Base-by-base conservation (phyloP, 2,329 filamentous ascomycete species). In the Aspergillus pseudoterreus region DNA sequence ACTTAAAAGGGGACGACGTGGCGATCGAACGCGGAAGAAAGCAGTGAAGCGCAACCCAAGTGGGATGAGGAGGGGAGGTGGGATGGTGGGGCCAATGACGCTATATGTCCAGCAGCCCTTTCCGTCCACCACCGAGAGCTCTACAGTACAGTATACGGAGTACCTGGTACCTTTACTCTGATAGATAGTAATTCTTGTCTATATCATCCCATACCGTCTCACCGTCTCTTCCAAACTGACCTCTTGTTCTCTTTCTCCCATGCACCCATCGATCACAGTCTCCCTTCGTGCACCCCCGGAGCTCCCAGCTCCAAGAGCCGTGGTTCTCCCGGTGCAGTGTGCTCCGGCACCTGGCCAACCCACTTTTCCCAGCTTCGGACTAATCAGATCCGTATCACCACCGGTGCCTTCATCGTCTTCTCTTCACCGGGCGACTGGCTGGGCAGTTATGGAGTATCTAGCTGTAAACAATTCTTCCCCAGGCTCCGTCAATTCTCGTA, bases 301-400 rank as follows among this genome's bases (percentile, higher is more conserved):
- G 21, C 39, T 22, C 39, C 39, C 39, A 42, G 19, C 39, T 42
- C 17, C 39, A 12, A 12, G 19, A 4, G 24, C 22, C 22, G 38
- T 43, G 48, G 45, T 49, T 51, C 49, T 47, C 44, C 53, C 66
- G 66, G 66, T 57, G 53, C 65, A 69, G 63, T 52, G 65, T 69
- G 64, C 65, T 68, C 66, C 66, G 66, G 52, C 45, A 47, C 49
- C 45, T 36, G 30, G 49, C 33, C 44, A 54, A 50, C 53, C 56
- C 51, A 56, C 53, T 47, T 49, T 41, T 42, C 45, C 44, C 44
- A 12, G 17, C 32, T 17, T 46, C 50, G 42, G 43, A 32, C 47
- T 45, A 54, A 49, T 48, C 44, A 48, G 14, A 42, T 52, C 44
- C 48, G 43, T 33, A 43, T 42, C 33, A n/a, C 33, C 11, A 9